Percentiles rank a stretch among this genome's conserved stretches.
Evolutionary conservation across 2,329 filamentous ascomycete species (phyloP).

Genomic region (Alternaria hordeiaustralica): DNA sequence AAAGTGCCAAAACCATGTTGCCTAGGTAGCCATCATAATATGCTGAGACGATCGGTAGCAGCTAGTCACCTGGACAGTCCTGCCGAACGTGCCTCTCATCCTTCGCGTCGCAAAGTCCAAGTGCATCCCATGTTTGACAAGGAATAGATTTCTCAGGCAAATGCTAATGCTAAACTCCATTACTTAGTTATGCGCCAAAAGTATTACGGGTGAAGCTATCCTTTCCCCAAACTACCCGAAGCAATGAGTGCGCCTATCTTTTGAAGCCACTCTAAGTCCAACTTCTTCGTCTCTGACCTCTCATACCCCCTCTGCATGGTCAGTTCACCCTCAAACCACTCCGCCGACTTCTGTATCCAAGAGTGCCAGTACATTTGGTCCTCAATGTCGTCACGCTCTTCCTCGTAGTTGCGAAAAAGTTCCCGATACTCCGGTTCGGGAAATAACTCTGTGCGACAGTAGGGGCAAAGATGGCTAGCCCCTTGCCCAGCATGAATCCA

Average conservation of each 20-base stretch:
- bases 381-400: background rate
- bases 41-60: background rate
- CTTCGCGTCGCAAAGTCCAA: background rate
- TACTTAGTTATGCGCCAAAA: background rate
- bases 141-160: background rate
- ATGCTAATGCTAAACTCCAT: background rate
- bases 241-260: background rate
- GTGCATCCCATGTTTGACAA: background rate
- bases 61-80: background rate
- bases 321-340: background rate
- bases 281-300: background rate
- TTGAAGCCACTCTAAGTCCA: background rate
- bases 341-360: background rate
- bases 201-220: background rate
- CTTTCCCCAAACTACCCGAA: background rate
- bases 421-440: background rate
- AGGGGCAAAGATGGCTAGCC: slow-evolving; percentile 1
- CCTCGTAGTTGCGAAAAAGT: background rate
- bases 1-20: background rate
- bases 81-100: background rate
- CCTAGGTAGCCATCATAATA: background rate
- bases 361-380: background rate
- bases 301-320: background rate
- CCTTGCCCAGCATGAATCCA: background rate
- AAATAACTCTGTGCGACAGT: slow-evolving; percentile 10